Conservation (phyloP, 83 land plant genomes). For the Larix sibirica region DNA sequence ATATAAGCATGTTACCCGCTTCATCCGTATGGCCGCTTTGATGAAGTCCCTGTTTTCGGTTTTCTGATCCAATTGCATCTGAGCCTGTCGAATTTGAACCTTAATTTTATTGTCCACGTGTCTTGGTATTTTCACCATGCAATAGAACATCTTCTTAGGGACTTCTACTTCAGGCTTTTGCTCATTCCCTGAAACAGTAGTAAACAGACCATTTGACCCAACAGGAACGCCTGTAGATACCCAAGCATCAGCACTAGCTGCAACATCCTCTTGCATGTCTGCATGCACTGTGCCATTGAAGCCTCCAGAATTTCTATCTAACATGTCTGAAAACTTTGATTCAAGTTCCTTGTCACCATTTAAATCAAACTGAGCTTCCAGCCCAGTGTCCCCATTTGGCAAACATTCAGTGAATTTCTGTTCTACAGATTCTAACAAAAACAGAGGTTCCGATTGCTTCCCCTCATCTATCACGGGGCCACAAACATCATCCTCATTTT, state of each 20-base stretch:
- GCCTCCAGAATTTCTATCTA: neutral
- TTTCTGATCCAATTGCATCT: constrained; percentile 35
- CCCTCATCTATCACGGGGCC: neutral
- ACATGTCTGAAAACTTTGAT: no score
- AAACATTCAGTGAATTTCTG: neutral
- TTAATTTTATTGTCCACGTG: constrained; percentile 39
- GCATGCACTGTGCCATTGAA: neutral
- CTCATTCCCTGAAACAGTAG: neutral
- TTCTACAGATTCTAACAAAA: neutral
- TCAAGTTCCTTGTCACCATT: neutral
- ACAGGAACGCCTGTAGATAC: neutral
- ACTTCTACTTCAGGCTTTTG: constrained; percentile 17
- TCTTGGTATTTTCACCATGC: constrained; percentile 36
- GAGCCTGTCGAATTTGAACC: constrained; percentile 36
- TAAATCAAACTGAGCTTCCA: neutral
- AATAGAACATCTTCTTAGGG: constrained; percentile 27
- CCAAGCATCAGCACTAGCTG: neutral
- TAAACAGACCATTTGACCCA: neutral
- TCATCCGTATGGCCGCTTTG: constrained; percentile 20
- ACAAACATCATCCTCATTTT: neutral
- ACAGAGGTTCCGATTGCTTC: neutral
- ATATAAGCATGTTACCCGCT: constrained; percentile 24
- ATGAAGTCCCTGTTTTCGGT: constrained; percentile 34
- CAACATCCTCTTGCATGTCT: neutral
- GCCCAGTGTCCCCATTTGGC: neutral